These are phyloP conservation scores for Xylariaceae sp. DNA, from an alignment of 2,329 filamentous ascomycete genomes.

Conservation along the genomic window DNA sequence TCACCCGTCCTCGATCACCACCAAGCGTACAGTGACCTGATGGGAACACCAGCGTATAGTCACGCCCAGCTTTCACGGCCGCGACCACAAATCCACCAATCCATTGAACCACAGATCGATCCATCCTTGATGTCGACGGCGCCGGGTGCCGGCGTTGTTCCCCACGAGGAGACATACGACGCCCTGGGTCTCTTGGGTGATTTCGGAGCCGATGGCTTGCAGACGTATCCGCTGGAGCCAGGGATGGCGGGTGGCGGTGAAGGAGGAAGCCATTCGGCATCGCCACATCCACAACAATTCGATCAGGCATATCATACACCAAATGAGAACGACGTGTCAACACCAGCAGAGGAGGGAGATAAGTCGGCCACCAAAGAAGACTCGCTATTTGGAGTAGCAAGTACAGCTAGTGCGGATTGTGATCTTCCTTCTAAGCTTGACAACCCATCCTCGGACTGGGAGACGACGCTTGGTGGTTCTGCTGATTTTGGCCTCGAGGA, in stretches of 20 bases:
- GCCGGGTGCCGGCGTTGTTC: conserved; percentile 3
- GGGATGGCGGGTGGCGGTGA: conserved; percentile 1
- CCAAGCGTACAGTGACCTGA: conserved; percentile 32
- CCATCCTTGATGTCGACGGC: conserved; percentile 13
- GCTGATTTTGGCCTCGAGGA: conserved; percentile 22
- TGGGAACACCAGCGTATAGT: conserved; percentile 7
- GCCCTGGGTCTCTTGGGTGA: conserved; percentile 21
- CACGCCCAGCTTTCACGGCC: conserved; percentile 6
- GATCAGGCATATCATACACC: conserved; percentile 16
- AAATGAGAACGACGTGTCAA: conserved; percentile 2
- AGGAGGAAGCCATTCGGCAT: conserved; percentile 14
- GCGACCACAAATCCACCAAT: conserved; percentile 5
- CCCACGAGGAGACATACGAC: conserved; percentile 16
- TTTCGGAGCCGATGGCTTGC: conserved; percentile 17
- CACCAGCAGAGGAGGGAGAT: conserved; percentile 8
- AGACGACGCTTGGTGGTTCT: conserved; percentile 17
- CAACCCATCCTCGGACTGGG: conserved; percentile 18
- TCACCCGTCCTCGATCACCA: conserved; percentile 20
- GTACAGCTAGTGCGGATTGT: not conserved
- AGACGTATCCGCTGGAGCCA: conserved; percentile 19
- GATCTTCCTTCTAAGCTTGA: too few relatives aligned
- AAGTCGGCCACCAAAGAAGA: not conserved
- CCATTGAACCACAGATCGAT: conserved; percentile 15
- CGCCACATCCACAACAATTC: conserved; percentile 19
- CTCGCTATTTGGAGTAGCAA: not conserved